These are phyloP conservation scores for Lophiostoma macrostomum DNA, from an alignment of 495 filamentous ascomycete species.

Conservation along the genomic window DNA sequence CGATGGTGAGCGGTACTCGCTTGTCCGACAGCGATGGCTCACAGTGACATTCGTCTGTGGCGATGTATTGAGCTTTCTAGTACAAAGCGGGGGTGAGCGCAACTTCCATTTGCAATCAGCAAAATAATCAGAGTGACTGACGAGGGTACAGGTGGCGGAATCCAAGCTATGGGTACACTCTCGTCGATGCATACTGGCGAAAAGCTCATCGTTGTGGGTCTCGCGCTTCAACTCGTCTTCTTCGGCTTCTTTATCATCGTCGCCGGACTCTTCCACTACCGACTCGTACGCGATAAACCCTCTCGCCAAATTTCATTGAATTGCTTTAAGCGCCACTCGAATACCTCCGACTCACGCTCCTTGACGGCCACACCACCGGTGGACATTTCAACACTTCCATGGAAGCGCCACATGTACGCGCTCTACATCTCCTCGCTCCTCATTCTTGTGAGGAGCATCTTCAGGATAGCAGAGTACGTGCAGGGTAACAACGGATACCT, in stretches of 20 bases:
- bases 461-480: conserved; percentile 61
- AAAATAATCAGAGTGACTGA: too few relatives aligned
- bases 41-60: conserved; percentile 47
- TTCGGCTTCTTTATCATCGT: conserved; percentile 18
- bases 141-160: too few relatives aligned
- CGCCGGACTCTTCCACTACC: conserved; percentile 10
- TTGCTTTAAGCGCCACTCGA: too few relatives aligned
- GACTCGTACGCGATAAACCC: conserved; percentile 1
- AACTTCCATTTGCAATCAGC: too few relatives aligned
- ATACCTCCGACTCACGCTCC: too few relatives aligned
- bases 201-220: conserved; percentile 13
- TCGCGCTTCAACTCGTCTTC: conserved; percentile 12
- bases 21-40: conserved; percentile 41
- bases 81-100: conserved; percentile 44
- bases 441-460: conserved; percentile 59
- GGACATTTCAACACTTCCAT: conserved; percentile 37
- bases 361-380: too few relatives aligned
- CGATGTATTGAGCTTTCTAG: conserved; percentile 46
- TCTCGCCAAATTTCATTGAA: too few relatives aligned
- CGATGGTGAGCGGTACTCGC: conserved; percentile 43
- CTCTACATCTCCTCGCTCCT: conserved; percentile 53
- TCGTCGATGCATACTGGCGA: conserved; percentile 12
- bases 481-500: conserved; percentile 53
- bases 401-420: conserved; percentile 50
- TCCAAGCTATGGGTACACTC: not conserved